Evolutionary conservation across 352 stramenopile species (phyloP).

Genomic region (Pythium monospermum): DNA sequence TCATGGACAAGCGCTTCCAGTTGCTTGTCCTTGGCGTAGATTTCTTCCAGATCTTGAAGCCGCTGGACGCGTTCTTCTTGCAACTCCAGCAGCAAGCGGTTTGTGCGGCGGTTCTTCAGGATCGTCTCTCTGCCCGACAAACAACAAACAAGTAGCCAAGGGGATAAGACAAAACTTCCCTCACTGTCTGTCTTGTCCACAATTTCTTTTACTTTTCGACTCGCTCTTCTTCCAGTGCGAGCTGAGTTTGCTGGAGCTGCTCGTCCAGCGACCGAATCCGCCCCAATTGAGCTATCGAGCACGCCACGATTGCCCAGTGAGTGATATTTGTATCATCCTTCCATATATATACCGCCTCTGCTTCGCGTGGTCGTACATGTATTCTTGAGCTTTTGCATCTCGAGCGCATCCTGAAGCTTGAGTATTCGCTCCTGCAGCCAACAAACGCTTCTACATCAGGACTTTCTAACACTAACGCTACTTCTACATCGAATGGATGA

Average conservation of each 20-base stretch:
- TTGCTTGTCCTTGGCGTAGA: slow-evolving; percentile 76
- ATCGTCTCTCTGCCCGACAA: slow-evolving; percentile 51
- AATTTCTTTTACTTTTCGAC: slow-evolving; percentile 73
- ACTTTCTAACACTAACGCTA: not conserved
- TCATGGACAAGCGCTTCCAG: slow-evolving; percentile 49
- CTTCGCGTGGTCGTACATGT: slow-evolving; percentile 34
- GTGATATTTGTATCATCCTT: not conserved
- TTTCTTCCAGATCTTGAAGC: slow-evolving; percentile 74
- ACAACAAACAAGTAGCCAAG: not conserved
- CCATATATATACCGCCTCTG: not conserved
- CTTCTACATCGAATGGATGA: too few species aligned
- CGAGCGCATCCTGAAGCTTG: slow-evolving; percentile 73
- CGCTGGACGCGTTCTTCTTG: slow-evolving; percentile 72
- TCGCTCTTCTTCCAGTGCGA: slow-evolving; percentile 61
- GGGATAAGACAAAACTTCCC: too few species aligned
- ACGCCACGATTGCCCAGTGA: not conserved
- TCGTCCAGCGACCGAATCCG: slow-evolving; percentile 61
- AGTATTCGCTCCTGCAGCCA: slow-evolving; percentile 53
- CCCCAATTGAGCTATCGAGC: slow-evolving; percentile 52
- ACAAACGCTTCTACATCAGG: not conserved
- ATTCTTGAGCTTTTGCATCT: slow-evolving; percentile 81
- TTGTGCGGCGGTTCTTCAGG: slow-evolving; percentile 63
- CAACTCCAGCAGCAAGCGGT: slow-evolving; percentile 61
- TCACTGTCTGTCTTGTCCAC: too few species aligned
- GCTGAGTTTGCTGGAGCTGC: slow-evolving; percentile 55